Percentiles rank a stretch among this genome's conserved stretches.
Evolutionary conservation across 1,284 basidiomycete species (phyloP).

Genomic region (Caloboletus firmus): DNA sequence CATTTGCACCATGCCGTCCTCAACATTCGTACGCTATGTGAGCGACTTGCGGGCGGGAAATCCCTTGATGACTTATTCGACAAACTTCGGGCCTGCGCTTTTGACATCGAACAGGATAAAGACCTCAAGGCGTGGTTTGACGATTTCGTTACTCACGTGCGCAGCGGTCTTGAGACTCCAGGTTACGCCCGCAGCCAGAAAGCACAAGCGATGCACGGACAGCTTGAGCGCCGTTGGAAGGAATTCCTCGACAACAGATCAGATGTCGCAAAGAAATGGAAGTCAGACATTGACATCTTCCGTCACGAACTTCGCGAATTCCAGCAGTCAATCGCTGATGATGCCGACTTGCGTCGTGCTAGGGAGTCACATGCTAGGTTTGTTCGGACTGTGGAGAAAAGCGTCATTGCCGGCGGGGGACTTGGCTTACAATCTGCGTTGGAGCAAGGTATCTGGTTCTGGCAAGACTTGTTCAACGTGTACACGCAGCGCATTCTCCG

Average conservation of each 20-base stretch:
- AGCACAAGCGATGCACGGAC: conserved; percentile 41
- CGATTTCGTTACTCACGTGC: conserved; percentile 47
- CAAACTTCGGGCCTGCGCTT: conserved; percentile 41
- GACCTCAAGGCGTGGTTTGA: conserved; percentile 51
- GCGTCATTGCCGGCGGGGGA: conserved; percentile 37
- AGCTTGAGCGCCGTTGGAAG: conserved; percentile 51
- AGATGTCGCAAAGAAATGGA: conserved; percentile 49
- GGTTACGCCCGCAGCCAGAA: conserved; percentile 54
- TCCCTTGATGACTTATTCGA: conserved; percentile 46
- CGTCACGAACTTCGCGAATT: conserved; percentile 46
- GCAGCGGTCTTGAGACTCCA: conserved; percentile 46
- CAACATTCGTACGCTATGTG: conserved; percentile 45
- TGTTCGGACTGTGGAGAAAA: conserved; percentile 46
- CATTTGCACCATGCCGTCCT: conserved; percentile 52
- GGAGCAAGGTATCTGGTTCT: conserved; percentile 67
- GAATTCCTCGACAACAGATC: conserved; percentile 46
- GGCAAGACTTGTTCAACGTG: conserved; percentile 68
- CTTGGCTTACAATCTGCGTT: conserved; percentile 48
- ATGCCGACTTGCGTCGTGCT: conserved; percentile 48
- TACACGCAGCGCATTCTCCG: conserved; percentile 54
- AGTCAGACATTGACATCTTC: conserved; percentile 44
- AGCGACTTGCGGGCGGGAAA: conserved; percentile 49
- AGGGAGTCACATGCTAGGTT: conserved; percentile 49
- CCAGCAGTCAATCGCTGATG: conserved; percentile 45
- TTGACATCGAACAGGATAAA: conserved; percentile 47